Percentiles rank a stretch among this genome's conserved stretches.
phyloP scores from a whole-genome alignment of 257 asterid species.

The Solanum pimpinellifolium region DNA sequence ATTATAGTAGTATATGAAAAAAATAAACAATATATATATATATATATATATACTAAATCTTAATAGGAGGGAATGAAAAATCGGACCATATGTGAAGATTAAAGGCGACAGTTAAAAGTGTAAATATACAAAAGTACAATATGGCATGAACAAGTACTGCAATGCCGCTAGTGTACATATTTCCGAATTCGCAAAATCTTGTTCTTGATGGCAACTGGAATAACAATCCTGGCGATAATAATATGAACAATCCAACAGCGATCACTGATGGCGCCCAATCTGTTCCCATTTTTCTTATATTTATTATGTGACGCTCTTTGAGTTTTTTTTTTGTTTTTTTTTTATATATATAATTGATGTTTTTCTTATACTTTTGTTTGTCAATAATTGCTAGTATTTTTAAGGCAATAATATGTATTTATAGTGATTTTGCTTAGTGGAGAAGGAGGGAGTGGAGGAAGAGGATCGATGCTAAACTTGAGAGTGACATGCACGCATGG shows the following conservation, averaged over 20 bases:
- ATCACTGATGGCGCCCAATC: conserved; percentile 93
- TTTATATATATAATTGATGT: background rate
- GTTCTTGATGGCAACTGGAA: conserved; percentile 89
- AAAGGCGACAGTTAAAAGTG: conserved; percentile 62
- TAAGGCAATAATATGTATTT: background rate
- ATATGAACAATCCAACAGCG: conserved; percentile 81
- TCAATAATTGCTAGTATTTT: background rate
- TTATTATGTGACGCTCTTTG: no score
- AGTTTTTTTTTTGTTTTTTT: no score
- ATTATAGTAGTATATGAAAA: background rate
- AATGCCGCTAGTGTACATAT: conserved; percentile 89
- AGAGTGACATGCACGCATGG: conserved; percentile 18
- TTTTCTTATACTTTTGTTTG: background rate
- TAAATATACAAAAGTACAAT: conserved; percentile 64
- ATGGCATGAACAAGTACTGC: conserved; percentile 72
- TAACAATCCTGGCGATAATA: conserved; percentile 75
- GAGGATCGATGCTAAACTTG: conserved; percentile 44
- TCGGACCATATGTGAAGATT: conserved; percentile 65
- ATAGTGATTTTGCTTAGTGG: conserved; percentile 35
- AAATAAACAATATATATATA: no score
- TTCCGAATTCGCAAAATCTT: conserved; percentile 67
- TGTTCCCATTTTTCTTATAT: conserved; percentile 6
- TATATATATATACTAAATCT: background rate
- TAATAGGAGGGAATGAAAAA: background rate
- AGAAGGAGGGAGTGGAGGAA: conserved; percentile 26